phyloP scores from a whole-genome alignment of 2,329 filamentous ascomycete species.

The Rosellinia necatrix region DNA sequence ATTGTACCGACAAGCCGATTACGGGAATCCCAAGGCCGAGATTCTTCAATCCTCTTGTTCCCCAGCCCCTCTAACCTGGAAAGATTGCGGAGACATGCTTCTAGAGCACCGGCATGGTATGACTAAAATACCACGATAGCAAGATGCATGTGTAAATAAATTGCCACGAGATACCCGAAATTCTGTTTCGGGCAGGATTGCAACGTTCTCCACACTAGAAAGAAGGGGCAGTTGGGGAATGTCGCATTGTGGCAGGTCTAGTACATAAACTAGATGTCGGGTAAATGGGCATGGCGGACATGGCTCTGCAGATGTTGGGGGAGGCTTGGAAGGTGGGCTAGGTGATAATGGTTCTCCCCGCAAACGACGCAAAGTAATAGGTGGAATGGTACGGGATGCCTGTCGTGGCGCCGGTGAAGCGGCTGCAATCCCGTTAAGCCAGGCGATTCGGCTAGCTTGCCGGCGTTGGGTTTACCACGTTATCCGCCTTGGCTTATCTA shows the following conservation, averaged over 20 bases:
- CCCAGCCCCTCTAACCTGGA: background rate
- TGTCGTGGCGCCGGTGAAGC: background rate
- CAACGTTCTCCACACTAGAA: constrained; percentile 21
- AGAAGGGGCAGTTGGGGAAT: constrained; percentile 12
- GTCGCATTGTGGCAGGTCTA: constrained; percentile 1
- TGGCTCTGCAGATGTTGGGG: background rate
- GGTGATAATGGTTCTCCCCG: background rate
- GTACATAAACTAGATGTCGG: constrained; percentile 3
- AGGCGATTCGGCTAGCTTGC: constrained; percentile 2
- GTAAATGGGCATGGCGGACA: constrained; percentile 3
- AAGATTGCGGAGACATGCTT: constrained; percentile 1
- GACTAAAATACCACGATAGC: background rate
- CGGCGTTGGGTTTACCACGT: background rate
- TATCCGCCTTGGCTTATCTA: no score
- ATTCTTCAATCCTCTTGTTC: background rate
- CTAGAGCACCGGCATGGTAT: background rate
- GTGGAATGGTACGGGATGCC: background rate
- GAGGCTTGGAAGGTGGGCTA: background rate
- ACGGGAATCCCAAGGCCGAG: background rate
- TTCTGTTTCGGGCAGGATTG: background rate
- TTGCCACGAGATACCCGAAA: constrained; percentile 4
- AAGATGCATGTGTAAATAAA: background rate
- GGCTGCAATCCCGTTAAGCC: constrained; percentile 21
- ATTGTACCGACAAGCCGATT: constrained; percentile 7
- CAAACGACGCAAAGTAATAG: no score